These are phyloP conservation scores for Pseudocercospora musae DNA, from an alignment of 2,329 filamentous ascomycete species.

Conservation along the genomic window DNA sequence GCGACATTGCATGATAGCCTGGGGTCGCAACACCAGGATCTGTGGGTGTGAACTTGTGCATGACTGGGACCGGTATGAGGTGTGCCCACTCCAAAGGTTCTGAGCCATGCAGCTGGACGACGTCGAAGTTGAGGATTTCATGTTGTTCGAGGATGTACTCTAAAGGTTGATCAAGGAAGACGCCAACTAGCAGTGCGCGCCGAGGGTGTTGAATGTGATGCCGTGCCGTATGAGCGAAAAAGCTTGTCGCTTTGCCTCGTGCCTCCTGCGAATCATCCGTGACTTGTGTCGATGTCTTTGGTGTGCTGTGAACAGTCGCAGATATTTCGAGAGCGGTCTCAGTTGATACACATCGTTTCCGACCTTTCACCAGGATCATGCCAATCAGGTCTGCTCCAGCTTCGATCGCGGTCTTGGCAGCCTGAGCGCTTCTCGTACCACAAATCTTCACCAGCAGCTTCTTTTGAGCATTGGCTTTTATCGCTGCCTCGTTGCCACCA, in stretches of 20 bases:
- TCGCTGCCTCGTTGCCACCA: slow-evolving; percentile 48
- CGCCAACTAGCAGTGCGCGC: slow-evolving; percentile 79
- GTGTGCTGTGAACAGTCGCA: slow-evolving; percentile 63
- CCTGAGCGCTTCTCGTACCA: slow-evolving; percentile 79
- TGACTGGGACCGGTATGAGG: slow-evolving; percentile 86
- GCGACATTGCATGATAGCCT: slow-evolving; percentile 77
- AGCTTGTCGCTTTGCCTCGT: slow-evolving; percentile 56
- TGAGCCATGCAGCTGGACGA: slow-evolving; percentile 88
- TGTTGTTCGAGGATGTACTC: slow-evolving; percentile 78
- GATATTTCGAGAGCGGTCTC: slow-evolving; percentile 81
- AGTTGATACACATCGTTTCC: slow-evolving; percentile 74
- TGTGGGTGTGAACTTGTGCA: slow-evolving; percentile 76
- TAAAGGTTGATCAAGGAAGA: slow-evolving; percentile 89
- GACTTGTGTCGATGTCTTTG: slow-evolving; percentile 33
- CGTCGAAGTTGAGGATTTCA: slow-evolving; percentile 70
- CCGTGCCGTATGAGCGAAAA: slow-evolving; percentile 60
- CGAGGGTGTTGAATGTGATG: slow-evolving; percentile 48
- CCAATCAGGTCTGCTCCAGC: slow-evolving; percentile 89
- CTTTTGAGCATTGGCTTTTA: slow-evolving; percentile 25
- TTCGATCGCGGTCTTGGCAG: slow-evolving; percentile 74
- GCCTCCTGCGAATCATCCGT: slow-evolving; percentile 13
- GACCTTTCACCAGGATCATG: slow-evolving; percentile 81
- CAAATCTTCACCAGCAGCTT: slow-evolving; percentile 86
- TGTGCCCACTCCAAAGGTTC: slow-evolving; percentile 91
- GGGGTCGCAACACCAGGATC: slow-evolving; percentile 68